Base-by-base conservation (phyloP, 352 stramenopile species). In the Globisporangium middletonii region DNA sequence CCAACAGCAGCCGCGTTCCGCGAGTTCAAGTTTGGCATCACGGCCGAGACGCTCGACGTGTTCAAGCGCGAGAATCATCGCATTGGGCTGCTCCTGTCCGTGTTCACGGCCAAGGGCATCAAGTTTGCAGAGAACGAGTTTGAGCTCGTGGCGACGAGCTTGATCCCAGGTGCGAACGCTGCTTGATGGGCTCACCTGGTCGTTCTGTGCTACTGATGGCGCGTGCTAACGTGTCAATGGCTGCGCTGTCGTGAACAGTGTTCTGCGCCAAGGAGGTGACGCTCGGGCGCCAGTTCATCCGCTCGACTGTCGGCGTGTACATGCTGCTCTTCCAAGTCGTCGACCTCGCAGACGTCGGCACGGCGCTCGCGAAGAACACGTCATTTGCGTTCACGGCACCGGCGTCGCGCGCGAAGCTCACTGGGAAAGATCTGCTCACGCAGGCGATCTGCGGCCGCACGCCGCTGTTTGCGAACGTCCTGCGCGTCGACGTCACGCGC, bases 11-110 rank as follows among this genome's bases (percentile, higher is more conserved):
- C 71, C 2, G 70, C 57, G 41, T 54, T 92, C 53, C 60, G 62
- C 44, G 69, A 79, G 35, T 80, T 89, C 47, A 90, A 85, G 64
- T 71, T 90, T 49, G 76, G 70, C 45, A 88, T 90, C 74, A 86
- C 70, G 18, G 52, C 79, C 2, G 74, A 90, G 55, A 83, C 75
- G 8, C 75, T 86, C 57, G 75, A 86, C 28, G 49, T 67, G 12
- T 86, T 90, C 42, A 78, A 83, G 59, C 70, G 65, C 53, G 71
- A 83, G 38, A 81, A 79, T 44, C 68, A 77, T 41, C 76, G 65
- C 33, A 62, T 77, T 35, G 82, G 79, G 4, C 57, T 92, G 47
- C 54, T 79, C 41, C 61, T 90, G 37, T 79, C 82, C 13, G 49
- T 86, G 27, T 86, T 81, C 57, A 72, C 62, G 45, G 76, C 77